phyloP scores from a whole-genome alignment of 129 eudicot species.

The Saposhnikovia divaricata region DNA sequence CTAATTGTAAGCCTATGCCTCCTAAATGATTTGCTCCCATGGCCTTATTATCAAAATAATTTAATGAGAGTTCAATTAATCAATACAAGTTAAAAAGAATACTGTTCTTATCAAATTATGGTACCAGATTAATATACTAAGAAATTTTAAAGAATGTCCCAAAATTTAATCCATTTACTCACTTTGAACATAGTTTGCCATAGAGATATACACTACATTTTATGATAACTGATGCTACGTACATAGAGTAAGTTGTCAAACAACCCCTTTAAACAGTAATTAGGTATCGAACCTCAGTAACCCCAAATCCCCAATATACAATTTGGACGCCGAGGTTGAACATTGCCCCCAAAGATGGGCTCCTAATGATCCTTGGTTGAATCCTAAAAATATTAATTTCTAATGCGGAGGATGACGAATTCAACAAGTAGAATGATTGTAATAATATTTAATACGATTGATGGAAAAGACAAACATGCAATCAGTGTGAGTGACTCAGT shows the following conservation, averaged over 20 bases:
- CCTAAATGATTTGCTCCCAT: not conserved
- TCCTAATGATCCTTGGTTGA: not conserved
- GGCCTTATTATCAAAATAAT: not conserved
- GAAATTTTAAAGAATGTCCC: not conserved
- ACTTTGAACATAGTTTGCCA: not conserved
- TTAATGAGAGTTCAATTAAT: not conserved
- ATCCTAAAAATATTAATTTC: not conserved
- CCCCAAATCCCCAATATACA: not conserved
- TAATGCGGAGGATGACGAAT: not conserved
- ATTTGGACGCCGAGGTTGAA: not conserved
- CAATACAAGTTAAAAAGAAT: not conserved
- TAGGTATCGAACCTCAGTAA: not conserved
- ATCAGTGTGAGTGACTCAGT: not conserved
- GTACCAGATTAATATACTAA: not conserved
- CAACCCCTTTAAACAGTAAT: not conserved
- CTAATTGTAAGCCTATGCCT: constrained; percentile 1
- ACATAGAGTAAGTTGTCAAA: not conserved
- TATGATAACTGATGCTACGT: not conserved
- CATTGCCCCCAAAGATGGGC: not conserved
- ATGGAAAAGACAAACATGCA: not conserved
- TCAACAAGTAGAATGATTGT: not conserved
- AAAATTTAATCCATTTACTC: not conserved
- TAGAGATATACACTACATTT: not conserved
- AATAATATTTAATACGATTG: not conserved
- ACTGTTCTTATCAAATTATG: not conserved